phyloP scores from a whole-genome alignment of 345 rosid genomes.

The Acer saccharum region DNA sequence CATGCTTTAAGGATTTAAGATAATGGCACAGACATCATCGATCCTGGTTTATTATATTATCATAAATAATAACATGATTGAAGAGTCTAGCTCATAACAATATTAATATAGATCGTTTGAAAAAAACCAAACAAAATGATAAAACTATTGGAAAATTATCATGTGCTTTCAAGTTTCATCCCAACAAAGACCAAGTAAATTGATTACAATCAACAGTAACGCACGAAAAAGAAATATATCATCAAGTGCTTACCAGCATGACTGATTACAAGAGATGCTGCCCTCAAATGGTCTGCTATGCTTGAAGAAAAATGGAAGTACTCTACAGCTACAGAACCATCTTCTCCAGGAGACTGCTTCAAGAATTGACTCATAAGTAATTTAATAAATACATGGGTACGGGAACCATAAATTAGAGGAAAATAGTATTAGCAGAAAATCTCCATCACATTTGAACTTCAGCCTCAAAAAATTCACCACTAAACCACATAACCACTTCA shows the following conservation, averaged over 20 bases:
- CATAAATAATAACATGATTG: not conserved
- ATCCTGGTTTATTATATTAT: not conserved
- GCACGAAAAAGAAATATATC: not conserved
- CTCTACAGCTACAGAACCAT: slow-evolving; percentile 72
- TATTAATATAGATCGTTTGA: not conserved
- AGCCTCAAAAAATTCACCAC: not conserved
- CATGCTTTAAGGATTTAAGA: not conserved
- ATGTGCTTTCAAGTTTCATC: not conserved
- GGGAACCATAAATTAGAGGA: not conserved
- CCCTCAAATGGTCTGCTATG: slow-evolving; percentile 74
- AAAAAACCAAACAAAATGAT: not conserved
- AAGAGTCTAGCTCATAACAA: not conserved
- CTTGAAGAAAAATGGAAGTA: slow-evolving; percentile 89
- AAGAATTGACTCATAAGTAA: not conserved
- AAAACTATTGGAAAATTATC: not conserved
- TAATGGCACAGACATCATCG: slow-evolving; percentile 3
- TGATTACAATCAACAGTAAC: not conserved
- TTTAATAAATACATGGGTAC: not conserved
- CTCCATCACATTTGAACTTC: not conserved
- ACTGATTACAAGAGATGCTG: slow-evolving; percentile 91
- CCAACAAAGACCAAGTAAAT: not conserved
- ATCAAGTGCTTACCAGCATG: slow-evolving; percentile 63
- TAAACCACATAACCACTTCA: not conserved
- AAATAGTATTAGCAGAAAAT: not conserved
- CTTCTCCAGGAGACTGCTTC: slow-evolving; percentile 57